These are phyloP conservation scores for Syncephalastrum racemosum DNA, from an alignment of 371 early-diverging fungal genomes.

Conservation along the genomic window DNA sequence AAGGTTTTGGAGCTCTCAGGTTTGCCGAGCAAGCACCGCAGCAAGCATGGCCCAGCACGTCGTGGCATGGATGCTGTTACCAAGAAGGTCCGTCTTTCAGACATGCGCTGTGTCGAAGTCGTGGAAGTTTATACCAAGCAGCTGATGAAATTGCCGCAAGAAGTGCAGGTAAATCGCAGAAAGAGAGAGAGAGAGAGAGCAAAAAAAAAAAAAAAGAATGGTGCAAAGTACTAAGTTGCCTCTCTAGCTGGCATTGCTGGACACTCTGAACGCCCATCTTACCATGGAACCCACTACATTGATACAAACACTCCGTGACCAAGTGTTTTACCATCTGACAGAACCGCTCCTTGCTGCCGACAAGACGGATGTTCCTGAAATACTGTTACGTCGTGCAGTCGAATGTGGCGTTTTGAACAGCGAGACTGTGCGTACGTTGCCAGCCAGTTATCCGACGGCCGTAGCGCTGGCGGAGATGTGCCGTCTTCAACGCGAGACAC, in stretches of 20 bases:
- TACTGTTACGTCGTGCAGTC: conserved; percentile 17
- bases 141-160: conserved; percentile 10
- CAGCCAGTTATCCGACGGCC: neutral
- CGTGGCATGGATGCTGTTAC: conserved; percentile 58
- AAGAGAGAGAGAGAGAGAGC: too few relatives aligned
- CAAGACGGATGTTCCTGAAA: neutral
- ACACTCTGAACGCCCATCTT: conserved; percentile 24
- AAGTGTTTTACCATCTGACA: conserved; percentile 21
- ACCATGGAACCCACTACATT: conserved; percentile 11
- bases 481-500: conserved; percentile 22
- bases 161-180: conserved; percentile 8
- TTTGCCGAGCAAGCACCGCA: conserved; percentile 14
- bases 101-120: conserved; percentile 44
- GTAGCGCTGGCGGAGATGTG: conserved; percentile 27
- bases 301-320: conserved; percentile 17
- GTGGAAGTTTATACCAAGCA: conserved; percentile 27
- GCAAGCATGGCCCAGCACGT: conserved; percentile 29
- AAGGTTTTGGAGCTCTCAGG: conserved; percentile 49
- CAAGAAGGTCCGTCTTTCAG: conserved; percentile 44
- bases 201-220: neutral
- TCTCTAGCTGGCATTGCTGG: conserved; percentile 16
- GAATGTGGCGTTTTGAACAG: conserved; percentile 21
- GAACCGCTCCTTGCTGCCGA: conserved; percentile 11
- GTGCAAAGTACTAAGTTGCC: neutral
- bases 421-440: conserved; percentile 11